phyloP scores from a whole-genome alignment of 1,284 basidiomycete species.

The Phaffia rhodozyma region DNA sequence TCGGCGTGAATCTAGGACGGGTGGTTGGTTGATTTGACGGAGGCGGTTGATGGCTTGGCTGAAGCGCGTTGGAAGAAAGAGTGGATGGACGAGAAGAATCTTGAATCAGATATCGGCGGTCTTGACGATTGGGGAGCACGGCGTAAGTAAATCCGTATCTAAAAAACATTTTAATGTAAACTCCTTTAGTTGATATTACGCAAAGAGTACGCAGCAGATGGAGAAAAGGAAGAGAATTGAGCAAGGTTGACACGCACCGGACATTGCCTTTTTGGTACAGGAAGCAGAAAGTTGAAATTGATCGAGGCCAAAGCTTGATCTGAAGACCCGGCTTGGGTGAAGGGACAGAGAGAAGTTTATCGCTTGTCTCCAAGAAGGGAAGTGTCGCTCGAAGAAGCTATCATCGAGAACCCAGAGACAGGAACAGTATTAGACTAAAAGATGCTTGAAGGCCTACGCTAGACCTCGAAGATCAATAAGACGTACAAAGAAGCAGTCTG shows the following conservation, averaged over 20 bases:
- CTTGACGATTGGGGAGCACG: conserved; percentile 17
- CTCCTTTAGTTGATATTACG: not conserved
- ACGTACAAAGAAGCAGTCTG: conserved; percentile 24
- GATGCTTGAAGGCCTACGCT: not conserved
- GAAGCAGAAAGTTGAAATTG: conserved; percentile 14
- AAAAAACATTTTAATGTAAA: not conserved
- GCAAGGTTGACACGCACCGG: conserved; percentile 16
- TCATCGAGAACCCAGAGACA: not conserved
- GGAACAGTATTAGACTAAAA: conserved; percentile 12
- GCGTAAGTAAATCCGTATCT: conserved; percentile 20
- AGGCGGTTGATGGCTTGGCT: too few species aligned
- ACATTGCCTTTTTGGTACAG: conserved; percentile 21
- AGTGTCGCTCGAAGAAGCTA: conserved; percentile 27
- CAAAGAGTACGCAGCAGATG: not conserved
- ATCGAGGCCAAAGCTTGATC: conserved; percentile 12
- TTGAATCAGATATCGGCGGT: conserved; percentile 23
- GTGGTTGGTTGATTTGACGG: too few species aligned
- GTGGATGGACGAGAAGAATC: conserved; percentile 21
- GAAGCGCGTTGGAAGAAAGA: not conserved
- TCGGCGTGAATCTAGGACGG: conserved; percentile 23
- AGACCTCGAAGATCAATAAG: conserved; percentile 5
- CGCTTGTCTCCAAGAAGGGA: conserved; percentile 23
- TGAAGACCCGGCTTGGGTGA: not conserved
- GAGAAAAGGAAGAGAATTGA: not conserved
- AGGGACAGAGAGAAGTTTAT: not conserved